Conservation (phyloP, 805 yeast genomes). For the Nakazawaea pomicola region DNA sequence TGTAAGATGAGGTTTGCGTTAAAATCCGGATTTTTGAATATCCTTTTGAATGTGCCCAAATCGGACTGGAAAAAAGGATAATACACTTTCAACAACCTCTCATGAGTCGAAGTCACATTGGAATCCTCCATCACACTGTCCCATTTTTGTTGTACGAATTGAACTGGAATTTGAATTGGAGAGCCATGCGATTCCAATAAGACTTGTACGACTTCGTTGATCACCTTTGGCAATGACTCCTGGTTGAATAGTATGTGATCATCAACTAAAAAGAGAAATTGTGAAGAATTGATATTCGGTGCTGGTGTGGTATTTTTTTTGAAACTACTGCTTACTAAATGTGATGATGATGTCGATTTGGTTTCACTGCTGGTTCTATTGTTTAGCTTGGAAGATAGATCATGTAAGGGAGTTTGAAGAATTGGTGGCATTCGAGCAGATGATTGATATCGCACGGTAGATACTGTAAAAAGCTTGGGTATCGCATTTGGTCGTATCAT, state of each 20-base stretch:
- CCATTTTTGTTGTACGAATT: not conserved
- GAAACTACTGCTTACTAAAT: no score
- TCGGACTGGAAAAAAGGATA: slow-evolving; percentile 1
- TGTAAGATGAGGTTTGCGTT: not conserved
- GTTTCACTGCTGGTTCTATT: no score
- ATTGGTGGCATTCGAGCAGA: no score
- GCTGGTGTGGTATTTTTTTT: no score
- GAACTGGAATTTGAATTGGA: not conserved
- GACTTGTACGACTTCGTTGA: slow-evolving; percentile 2
- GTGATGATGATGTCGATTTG: no score
- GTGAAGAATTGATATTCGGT: no score
- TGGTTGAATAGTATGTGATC: not conserved
- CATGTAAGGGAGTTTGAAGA: no score
- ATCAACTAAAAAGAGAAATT: slow-evolving; percentile 3
- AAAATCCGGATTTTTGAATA: slow-evolving; percentile 11
- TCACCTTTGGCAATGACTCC: not conserved
- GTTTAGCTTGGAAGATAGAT: no score
- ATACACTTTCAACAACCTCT: not conserved
- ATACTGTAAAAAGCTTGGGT: no score
- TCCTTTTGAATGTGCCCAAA: not conserved
- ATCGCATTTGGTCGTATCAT: no score
- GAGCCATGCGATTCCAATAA: not conserved
- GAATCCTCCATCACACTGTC: not conserved
- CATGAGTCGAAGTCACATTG: not conserved
- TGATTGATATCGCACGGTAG: no score